phyloP scores from a whole-genome alignment of 352 stramenopile species.

The Lagenidium giganteum region DNA sequence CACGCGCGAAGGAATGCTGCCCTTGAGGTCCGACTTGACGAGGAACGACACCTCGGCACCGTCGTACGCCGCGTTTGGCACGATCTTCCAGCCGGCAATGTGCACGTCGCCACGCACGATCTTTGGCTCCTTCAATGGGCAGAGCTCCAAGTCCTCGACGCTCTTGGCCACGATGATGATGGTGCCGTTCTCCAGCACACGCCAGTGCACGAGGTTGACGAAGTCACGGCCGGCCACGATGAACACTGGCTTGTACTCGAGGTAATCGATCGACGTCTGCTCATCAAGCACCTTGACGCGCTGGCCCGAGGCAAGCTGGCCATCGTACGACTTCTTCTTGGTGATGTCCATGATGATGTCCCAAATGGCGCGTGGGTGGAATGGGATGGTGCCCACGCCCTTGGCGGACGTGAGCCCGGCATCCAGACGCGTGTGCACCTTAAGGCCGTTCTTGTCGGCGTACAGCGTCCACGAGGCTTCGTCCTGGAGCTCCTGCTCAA shows the following conservation, averaged over 20 bases:
- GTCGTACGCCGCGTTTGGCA: conserved; percentile 48
- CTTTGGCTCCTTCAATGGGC: conserved; percentile 61
- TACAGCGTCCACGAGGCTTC: conserved; percentile 51
- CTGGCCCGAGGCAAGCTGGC: conserved; percentile 40
- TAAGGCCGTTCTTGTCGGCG: conserved; percentile 62
- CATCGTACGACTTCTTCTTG: conserved; percentile 44
- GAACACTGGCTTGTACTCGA: conserved; percentile 71
- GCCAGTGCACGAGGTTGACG: conserved; percentile 61
- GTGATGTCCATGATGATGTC: conserved; percentile 42
- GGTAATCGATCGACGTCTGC: conserved; percentile 66
- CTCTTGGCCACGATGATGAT: conserved; percentile 62
- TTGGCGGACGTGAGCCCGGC: conserved; percentile 48
- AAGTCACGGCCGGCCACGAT: conserved; percentile 72
- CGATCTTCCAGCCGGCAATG: conserved; percentile 58
- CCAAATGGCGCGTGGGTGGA: conserved; percentile 45
- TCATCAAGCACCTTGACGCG: conserved; percentile 38
- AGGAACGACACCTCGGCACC: conserved; percentile 56
- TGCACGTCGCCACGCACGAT: conserved; percentile 62
- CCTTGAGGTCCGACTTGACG: conserved; percentile 70
- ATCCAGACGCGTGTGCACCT: conserved; percentile 60
- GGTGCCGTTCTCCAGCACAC: conserved; percentile 42
- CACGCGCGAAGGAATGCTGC: conserved; percentile 60
- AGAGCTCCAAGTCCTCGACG: conserved; percentile 44
- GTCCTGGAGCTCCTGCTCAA: conserved; percentile 53
- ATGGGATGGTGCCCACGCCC: conserved; percentile 44